Base-by-base conservation (phyloP, 495 filamentous ascomycete genomes). In the Alectoria sarmentosa region DNA sequence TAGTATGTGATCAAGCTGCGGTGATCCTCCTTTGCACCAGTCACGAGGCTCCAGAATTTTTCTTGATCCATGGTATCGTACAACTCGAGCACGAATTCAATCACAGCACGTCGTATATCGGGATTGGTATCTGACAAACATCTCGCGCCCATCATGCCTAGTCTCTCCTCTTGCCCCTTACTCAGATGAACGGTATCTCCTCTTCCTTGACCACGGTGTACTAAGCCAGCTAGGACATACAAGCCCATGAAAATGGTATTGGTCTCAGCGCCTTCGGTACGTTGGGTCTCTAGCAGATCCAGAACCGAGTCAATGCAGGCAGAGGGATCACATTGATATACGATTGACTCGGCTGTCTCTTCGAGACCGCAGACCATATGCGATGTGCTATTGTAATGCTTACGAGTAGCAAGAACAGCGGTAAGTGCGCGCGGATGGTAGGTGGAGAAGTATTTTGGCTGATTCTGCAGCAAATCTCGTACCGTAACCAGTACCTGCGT, bases 1-100 rank as follows among this genome's bases (percentile, higher is more conserved):
- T 90, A 93, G 72, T 93, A 93, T n/a, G 86, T 89, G 66, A 93
- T 84, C 64, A 93, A 71, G 65, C 87, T 90, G 70, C 88, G 87
- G 8, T 86, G 84, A 52, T 86, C 86, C 42, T 88, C 86, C 63
- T 78, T 82, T 39, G 88, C 79, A 4, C 79, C 79, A 64, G 80
- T 85, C 57, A 91, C 73, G 36, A 83, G 76, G 42, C 82, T 78
- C 81, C 89, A 89, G 71, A 91, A 90, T 52, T 76, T 72, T 19
- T 79, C 76, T 60, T 88, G 86, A 21, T 84, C 83, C 30, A 91
- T 79, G 60, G 87, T 79, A 36, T 83, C 80, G 67, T 92, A 86
- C 65, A 97, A 74, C 63, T 82, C 85, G 2, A 93, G 85, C 66
- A 89, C 91, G 32, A 96, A 77, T 68, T 90, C 83, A 9, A 90